A percentile compares a stretch with the other conserved stretches of the same genome.
Evolutionary conservation across 2,329 filamentous ascomycete species (phyloP).

Genomic region (Plenodomus tracheiphilus): DNA sequence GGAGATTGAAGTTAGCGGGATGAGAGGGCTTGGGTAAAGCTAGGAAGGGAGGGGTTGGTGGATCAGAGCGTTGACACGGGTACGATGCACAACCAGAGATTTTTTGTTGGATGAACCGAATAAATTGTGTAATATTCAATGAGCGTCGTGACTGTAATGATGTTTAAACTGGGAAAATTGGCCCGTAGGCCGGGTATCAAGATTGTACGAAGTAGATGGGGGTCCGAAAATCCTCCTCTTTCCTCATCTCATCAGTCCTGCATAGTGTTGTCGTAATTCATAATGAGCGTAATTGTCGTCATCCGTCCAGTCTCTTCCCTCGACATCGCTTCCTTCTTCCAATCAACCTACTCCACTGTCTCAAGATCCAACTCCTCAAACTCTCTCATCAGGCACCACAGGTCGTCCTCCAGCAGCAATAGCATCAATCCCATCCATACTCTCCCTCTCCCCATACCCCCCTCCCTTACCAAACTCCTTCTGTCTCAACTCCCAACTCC

Average conservation of each 20-base stretch:
- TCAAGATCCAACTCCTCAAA: conserved; percentile 41
- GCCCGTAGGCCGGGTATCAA: conserved; percentile 31
- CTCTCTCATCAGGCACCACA: conserved; percentile 53
- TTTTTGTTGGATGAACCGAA: too few relatives aligned
- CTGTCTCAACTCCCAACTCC: conserved; percentile 60
- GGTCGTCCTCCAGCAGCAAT: conserved; percentile 42
- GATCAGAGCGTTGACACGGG: too few relatives aligned
- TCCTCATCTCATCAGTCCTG: background rate
- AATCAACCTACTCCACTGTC: background rate
- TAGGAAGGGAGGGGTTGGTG: background rate
- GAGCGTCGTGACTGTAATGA: background rate
- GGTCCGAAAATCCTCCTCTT: background rate
- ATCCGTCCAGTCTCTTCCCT: background rate
- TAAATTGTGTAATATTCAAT: too few relatives aligned
- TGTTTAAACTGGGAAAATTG: background rate
- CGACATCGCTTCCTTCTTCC: background rate
- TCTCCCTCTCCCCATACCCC: conserved; percentile 33
- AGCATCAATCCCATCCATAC: conserved; percentile 52
- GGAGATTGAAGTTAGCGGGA: background rate
- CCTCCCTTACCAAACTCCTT: conserved; percentile 34
- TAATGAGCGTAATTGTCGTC: conserved; percentile 1
- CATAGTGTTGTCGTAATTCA: background rate
- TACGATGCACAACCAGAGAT: too few relatives aligned
- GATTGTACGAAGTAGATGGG: conserved; percentile 25
- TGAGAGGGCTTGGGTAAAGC: too few relatives aligned